Conservation (phyloP, 176 grass and related monocot species). For the Oryza meyeriana region DNA sequence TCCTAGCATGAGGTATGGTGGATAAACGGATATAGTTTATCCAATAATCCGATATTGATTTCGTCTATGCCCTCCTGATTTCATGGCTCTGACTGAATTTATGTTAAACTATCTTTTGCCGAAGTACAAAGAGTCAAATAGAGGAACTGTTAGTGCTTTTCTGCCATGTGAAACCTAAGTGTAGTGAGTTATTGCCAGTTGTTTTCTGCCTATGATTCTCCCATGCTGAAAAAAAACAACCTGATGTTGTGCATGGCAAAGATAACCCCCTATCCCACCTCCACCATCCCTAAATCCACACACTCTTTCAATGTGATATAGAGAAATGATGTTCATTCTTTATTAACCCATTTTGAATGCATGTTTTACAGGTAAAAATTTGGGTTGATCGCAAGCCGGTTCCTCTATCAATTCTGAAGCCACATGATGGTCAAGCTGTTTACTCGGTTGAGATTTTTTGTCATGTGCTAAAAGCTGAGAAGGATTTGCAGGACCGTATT, state of each 20-base stretch:
- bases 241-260: neutral
- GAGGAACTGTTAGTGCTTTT: constrained; percentile 6
- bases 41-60: neutral
- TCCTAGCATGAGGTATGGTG: neutral
- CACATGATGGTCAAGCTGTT: constrained; percentile 91
- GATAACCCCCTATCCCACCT: neutral
- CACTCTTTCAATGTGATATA: neutral
- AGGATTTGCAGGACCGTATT: no score
- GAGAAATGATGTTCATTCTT: constrained; percentile 7
- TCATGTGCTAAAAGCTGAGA: no score
- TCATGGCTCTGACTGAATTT: neutral
- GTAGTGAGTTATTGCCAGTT: neutral
- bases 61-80: neutral
- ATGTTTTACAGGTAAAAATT: constrained; percentile 74
- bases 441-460: constrained; percentile 89
- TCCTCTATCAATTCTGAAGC: constrained; percentile 63
- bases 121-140: neutral
- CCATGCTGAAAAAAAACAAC: neutral
- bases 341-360: constrained; percentile 10
- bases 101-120: neutral
- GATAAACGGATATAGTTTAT: neutral
- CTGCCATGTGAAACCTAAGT: neutral
- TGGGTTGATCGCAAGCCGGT: constrained; percentile 88
- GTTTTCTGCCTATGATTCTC: neutral
- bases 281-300: neutral